Conservation (phyloP, 441 rosid genomes). For the Cnidoscolus chayamansa region DNA sequence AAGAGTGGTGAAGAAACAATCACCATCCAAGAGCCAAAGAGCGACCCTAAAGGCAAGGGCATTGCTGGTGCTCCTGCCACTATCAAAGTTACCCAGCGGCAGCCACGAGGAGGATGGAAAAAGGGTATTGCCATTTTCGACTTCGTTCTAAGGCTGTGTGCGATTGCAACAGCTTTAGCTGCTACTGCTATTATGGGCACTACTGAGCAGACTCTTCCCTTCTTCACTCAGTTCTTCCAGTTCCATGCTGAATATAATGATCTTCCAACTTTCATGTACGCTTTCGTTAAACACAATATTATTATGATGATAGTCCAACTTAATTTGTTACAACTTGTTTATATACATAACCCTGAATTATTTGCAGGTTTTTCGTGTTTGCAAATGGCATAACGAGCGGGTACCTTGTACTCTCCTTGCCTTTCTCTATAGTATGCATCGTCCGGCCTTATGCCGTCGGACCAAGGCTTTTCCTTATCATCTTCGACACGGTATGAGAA, state of each 20-base stretch:
- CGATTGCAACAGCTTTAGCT: conserved; percentile 51
- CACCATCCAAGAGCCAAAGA: conserved; percentile 27
- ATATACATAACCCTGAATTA: background rate
- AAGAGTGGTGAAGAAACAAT: conserved; percentile 29
- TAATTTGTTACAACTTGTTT: no score
- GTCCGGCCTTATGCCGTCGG: conserved; percentile 51
- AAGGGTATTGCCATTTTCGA: conserved; percentile 63
- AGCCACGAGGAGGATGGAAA: conserved; percentile 35
- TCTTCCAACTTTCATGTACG: conserved; percentile 53
- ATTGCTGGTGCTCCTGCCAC: conserved; percentile 34
- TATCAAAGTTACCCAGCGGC: background rate
- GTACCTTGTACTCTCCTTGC: conserved; percentile 66
- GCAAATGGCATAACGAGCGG: conserved; percentile 51
- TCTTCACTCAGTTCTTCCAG: conserved; percentile 86
- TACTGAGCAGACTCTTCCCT: conserved; percentile 62
- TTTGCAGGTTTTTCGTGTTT: conserved; percentile 59
- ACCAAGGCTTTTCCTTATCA: conserved; percentile 55
- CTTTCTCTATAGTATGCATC: conserved; percentile 71
- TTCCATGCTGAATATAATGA: conserved; percentile 72
- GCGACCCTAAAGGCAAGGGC: conserved; percentile 51
- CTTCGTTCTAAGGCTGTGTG: conserved; percentile 56
- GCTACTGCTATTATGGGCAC: conserved; percentile 68
- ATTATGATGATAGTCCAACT: no score
- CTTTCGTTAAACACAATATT: background rate
- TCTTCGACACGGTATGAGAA: conserved; percentile 32